Conservation (phyloP, 2,329 filamentous ascomycete genomes). For the Setomelanomma holmii region DNA sequence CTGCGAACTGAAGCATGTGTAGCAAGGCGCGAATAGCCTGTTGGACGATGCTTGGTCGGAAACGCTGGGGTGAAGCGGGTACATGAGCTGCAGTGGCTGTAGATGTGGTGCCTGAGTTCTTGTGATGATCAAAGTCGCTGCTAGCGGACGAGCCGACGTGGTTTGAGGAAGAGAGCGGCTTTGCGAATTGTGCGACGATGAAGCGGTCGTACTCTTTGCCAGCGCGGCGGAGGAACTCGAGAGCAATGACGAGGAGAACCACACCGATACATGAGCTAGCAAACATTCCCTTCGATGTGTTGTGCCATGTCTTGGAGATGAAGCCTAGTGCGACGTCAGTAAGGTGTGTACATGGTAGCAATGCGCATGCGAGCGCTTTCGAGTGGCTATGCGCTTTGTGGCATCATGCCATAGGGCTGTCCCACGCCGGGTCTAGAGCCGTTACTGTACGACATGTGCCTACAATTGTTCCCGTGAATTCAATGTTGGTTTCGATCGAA, state of each 20-base stretch:
- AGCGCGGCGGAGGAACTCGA: conserved; percentile 75
- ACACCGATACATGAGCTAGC: conserved; percentile 83
- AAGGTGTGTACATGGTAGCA: neutral
- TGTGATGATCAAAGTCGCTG: conserved; percentile 10
- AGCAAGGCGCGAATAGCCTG: conserved; percentile 72
- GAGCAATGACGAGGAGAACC: conserved; percentile 71
- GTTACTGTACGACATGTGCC: neutral
- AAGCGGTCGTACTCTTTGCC: conserved; percentile 77
- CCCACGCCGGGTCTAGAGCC: neutral
- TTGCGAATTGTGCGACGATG: conserved; percentile 62
- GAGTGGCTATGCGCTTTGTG: neutral
- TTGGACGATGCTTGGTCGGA: conserved; percentile 68
- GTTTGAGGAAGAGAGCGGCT: conserved; percentile 15
- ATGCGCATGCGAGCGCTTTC: neutral
- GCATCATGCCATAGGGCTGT: neutral
- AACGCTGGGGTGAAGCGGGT: conserved; percentile 15
- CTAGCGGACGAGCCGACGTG: conserved; percentile 23
- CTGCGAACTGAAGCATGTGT: conserved; percentile 76
- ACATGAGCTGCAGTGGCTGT: conserved; percentile 3
- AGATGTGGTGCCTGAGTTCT: conserved; percentile 16
- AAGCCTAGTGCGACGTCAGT: conserved; percentile 54
- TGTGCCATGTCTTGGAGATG: conserved; percentile 73
- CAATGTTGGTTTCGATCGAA: neutral
- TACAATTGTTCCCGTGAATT: neutral
- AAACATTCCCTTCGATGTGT: conserved; percentile 74